Evolutionary conservation across 2,329 filamentous ascomycete species (phyloP).

Genomic region (Aureobasidium sp.): DNA sequence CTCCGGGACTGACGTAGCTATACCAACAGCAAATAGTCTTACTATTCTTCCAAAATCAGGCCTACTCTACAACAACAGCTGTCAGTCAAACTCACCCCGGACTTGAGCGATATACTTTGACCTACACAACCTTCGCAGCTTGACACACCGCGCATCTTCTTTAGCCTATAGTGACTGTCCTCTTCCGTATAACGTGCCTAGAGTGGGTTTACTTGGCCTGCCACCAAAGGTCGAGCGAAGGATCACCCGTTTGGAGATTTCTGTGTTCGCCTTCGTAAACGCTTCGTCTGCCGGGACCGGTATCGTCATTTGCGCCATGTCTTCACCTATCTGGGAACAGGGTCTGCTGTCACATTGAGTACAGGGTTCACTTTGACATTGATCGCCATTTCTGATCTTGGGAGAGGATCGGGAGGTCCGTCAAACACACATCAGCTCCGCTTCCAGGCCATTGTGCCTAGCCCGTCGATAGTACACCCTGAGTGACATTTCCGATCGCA

Average conservation of each 20-base stretch:
- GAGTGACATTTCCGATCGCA: neutral
- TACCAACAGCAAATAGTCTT: neutral
- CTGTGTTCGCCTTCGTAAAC: neutral
- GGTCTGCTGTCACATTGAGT: neutral
- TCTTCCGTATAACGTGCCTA: neutral
- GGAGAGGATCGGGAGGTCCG: neutral
- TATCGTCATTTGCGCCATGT: neutral
- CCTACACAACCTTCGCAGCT: neutral
- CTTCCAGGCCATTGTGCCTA: neutral
- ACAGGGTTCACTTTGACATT: neutral
- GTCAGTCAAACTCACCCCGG: neutral
- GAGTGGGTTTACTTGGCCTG: neutral
- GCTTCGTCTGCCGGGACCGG: neutral
- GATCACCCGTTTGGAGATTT: neutral
- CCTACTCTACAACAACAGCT: neutral
- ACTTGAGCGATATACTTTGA: neutral
- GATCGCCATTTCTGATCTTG: neutral
- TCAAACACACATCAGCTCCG: neutral
- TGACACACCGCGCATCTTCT: neutral
- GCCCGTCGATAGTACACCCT: neutral
- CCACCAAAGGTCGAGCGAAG: neutral
- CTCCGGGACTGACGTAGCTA: slow-evolving; percentile 2
- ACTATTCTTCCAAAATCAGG: neutral
- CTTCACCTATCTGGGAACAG: neutral
- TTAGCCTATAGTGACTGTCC: neutral